Base-by-base conservation (phyloP, 257 asterid genomes). In the Gardenia jasminoides region DNA sequence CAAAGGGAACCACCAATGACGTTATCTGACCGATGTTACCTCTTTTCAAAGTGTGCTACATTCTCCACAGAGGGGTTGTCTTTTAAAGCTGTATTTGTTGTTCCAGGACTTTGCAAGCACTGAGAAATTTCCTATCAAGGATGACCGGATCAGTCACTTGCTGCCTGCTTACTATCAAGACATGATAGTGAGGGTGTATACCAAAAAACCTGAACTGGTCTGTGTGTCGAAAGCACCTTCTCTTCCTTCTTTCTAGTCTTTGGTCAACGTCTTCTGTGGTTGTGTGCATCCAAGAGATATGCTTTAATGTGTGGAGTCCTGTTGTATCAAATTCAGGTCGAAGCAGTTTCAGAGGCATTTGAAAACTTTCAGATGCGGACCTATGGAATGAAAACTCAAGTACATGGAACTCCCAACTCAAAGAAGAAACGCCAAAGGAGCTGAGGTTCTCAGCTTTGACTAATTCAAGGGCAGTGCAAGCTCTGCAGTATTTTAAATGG, bases 161-260 rank as follows among this genome's bases (percentile, higher is more conserved):
- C 89, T 94, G 78, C 98, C 98, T 16, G 78, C 91, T 4, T 91
- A 84, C 76, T 94, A 83, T 88, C 97, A 91, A 87, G 98, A 94
- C 82, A 85, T 81, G 93, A 91, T 94, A 68, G 98, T 94, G 80
- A 87, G 98, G 84, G 97, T 91, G 33, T 92, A 92, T 86, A 81
- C 97, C 84, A 94, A 84, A 84, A 88, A 93, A 76, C 91, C 96
- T 69, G 79, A 86, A 77, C 83, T 92, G 92, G 98, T 94, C 61
- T 71, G 84, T 71, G 84, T 62, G 78, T 26, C 33, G 12, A 47
- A 64, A 30, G 16, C 15, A 22, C 26, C 30, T 12, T 19, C 26
- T n/a, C 1, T 65, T 67, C 10, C 54, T 50, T 20, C 22, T 52
- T 64, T 80, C 26, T 28, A 19, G 20, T 61, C 70, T 2, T 26